Evolutionary conservation across 805 yeast species (phyloP), one percentile per base, ranked within the genome.

Genomic region (Saturnispora ahearnii): DNA sequence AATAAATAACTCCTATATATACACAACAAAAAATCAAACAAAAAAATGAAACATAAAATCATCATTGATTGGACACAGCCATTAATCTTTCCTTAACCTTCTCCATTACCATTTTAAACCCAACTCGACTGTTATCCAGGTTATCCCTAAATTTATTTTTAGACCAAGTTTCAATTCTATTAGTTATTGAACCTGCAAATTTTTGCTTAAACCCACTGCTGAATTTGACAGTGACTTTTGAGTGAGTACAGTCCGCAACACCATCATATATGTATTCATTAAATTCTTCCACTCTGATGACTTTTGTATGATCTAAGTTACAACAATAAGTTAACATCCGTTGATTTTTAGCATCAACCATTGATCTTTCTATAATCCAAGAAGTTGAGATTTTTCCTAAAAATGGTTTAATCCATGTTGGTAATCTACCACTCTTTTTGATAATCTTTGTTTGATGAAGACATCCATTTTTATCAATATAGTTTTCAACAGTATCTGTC

Each of bases 161-260:
- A 29, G 95, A 80, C 96, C 96, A 88, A 32, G 73, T 72, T 65
- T 90, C 98, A 47, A 90, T 86, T 55, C 82, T 73, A 59, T 80
- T 79, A 59, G 79, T 83, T 57, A 90, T 72, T 1, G 86, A 84
- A 51, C 70, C 67, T 3, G 73, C 70, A 37, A 56, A 53, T 34
- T 44, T 50, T 29, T 49, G 50, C 48, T 71, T 76, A 58, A 88
- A 81, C 40, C 86, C 86, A 30, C 87, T 78, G 18, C 83, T 75
- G 55, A 90, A 86, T 56, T 76, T 78, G 18, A 87, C 96, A 12
- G 61, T 59, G 7, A 60, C 59, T 38, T 73, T 68, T 49, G 81
- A 77, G 12, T 71, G 63, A 6, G 84, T 86, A 5, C 59, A 56
- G 26, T 55, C 52, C 2, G 46, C 37, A 0, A 26, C 32, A 13